phyloP scores from a whole-genome alignment of 441 rosid genomes.

The Erysimum cheiri region DNA sequence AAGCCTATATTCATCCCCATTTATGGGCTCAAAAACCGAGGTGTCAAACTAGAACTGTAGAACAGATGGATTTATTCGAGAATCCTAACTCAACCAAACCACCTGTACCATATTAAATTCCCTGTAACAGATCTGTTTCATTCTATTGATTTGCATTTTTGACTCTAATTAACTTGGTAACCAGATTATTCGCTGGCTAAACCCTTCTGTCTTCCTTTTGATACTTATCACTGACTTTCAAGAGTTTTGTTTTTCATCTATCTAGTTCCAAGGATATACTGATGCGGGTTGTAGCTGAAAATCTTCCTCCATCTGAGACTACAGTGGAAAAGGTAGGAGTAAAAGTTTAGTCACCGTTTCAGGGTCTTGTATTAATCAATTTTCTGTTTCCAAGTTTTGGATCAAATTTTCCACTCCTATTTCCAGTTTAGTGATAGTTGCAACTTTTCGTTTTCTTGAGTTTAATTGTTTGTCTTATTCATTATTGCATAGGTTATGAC shows the following conservation, averaged over 20 bases:
- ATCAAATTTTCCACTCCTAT: neutral
- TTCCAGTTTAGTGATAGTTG: slow-evolving; percentile 12
- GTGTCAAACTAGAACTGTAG: slow-evolving; percentile 5
- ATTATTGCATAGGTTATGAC: slow-evolving; percentile 81
- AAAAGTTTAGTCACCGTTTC: slow-evolving; percentile 15
- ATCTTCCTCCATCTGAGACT: slow-evolving; percentile 75
- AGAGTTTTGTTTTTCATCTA: slow-evolving; percentile 33
- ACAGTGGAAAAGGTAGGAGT: slow-evolving; percentile 76
- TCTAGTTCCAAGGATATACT: slow-evolving; percentile 91
- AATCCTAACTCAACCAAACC: slow-evolving; percentile 14
- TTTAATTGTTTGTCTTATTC: slow-evolving; percentile 16
- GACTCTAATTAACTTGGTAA: slow-evolving; percentile 10
- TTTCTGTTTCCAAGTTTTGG: slow-evolving; percentile 8
- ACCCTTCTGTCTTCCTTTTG: slow-evolving; percentile 24
- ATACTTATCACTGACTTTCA: slow-evolving; percentile 1
- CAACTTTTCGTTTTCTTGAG: slow-evolving; percentile 8
- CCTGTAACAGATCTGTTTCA: neutral
- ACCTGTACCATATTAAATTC: slow-evolving; percentile 7
- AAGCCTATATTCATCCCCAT: neutral
- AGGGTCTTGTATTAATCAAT: slow-evolving; percentile 5
- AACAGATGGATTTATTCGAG: neutral
- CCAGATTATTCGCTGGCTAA: slow-evolving; percentile 5
- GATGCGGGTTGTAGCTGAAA: slow-evolving; percentile 91
- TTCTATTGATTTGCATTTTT: neutral
- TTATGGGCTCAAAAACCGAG: neutral